Percentiles rank a stretch among this genome's conserved stretches.
phyloP scores from a whole-genome alignment of 495 filamentous ascomycete species.

The Glarea lozoyensis region DNA sequence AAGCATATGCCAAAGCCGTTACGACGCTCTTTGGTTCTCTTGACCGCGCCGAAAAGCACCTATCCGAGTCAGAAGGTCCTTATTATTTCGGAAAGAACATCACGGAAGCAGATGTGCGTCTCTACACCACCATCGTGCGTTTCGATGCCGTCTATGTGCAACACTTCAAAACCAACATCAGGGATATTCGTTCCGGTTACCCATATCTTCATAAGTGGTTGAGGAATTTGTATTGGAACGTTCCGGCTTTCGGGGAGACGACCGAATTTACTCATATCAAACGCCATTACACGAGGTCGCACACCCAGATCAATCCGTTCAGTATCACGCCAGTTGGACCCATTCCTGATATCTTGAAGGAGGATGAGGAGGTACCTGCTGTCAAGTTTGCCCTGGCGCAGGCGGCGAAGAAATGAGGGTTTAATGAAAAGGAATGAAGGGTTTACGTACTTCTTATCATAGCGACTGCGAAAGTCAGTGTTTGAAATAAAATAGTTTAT shows the following conservation, averaged over 20 bases:
- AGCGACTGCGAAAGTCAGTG: too few species aligned
- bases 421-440: too few species aligned
- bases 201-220: constrained; percentile 62
- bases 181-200: constrained; percentile 73
- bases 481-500: too few species aligned
- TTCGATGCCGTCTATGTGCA: constrained; percentile 89
- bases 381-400: constrained; percentile 12
- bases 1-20: constrained; percentile 66
- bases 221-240: constrained; percentile 58
- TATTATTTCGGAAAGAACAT: constrained; percentile 60
- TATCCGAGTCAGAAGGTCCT: constrained; percentile 38
- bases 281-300: constrained; percentile 42
- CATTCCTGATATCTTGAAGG: constrained; percentile 46
- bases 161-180: constrained; percentile 89
- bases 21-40: constrained; percentile 60
- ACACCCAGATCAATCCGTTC: constrained; percentile 35
- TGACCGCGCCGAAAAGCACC: constrained; percentile 60
- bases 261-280: constrained; percentile 54
- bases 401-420: constrained; percentile 7
- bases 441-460: too few species aligned
- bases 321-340: constrained; percentile 60
- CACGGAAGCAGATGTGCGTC: constrained; percentile 76
- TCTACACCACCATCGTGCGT: constrained; percentile 70
- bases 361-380: constrained; percentile 19
- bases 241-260: constrained; percentile 56